These are phyloP conservation scores for Dryas integrifolia DNA, from an alignment of 331 rosid genomes.

Conservation along the genomic window DNA sequence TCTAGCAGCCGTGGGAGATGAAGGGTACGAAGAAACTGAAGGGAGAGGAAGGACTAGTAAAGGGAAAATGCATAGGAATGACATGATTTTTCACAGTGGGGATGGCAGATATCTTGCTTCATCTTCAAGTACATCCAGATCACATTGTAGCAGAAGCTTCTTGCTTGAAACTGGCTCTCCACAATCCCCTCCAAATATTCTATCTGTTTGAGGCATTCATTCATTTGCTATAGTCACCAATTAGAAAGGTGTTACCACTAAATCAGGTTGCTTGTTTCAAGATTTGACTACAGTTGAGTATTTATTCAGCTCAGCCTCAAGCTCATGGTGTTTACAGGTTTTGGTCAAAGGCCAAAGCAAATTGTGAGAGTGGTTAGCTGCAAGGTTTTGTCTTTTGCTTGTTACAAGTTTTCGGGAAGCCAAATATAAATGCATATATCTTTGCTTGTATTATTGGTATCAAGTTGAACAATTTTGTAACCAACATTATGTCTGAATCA, in stretches of 20 bases:
- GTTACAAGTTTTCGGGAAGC: slow-evolving; percentile 31
- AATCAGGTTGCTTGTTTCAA: neutral
- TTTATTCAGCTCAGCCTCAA: neutral
- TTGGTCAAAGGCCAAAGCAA: slow-evolving; percentile 9
- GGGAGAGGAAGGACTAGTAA: slow-evolving; percentile 67
- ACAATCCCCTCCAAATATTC: slow-evolving; percentile 67
- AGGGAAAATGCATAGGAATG: slow-evolving; percentile 58
- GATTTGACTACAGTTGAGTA: neutral
- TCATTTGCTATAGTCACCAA: slow-evolving; percentile 11
- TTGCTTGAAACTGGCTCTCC: slow-evolving; percentile 83
- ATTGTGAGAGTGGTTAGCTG: neutral
- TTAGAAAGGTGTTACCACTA: neutral
- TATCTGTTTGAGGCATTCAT: slow-evolving; percentile 41
- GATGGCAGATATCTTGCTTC: slow-evolving; percentile 93
- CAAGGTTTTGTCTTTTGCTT: slow-evolving; percentile 11
- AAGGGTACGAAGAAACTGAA: slow-evolving; percentile 55
- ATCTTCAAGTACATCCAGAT: slow-evolving; percentile 89
- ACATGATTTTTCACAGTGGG: slow-evolving; percentile 60
- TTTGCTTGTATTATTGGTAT: slow-evolving; percentile 8
- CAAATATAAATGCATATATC: slow-evolving; percentile 14
- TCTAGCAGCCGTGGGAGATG: slow-evolving; percentile 58
- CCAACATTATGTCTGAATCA: neutral
- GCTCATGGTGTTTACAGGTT: neutral
- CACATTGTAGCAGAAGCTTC: slow-evolving; percentile 90
- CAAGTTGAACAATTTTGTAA: slow-evolving; percentile 8